Evolutionary conservation across 208 protist species (phyloP).

Genomic region (Balamuthia mandrillaris): DNA sequence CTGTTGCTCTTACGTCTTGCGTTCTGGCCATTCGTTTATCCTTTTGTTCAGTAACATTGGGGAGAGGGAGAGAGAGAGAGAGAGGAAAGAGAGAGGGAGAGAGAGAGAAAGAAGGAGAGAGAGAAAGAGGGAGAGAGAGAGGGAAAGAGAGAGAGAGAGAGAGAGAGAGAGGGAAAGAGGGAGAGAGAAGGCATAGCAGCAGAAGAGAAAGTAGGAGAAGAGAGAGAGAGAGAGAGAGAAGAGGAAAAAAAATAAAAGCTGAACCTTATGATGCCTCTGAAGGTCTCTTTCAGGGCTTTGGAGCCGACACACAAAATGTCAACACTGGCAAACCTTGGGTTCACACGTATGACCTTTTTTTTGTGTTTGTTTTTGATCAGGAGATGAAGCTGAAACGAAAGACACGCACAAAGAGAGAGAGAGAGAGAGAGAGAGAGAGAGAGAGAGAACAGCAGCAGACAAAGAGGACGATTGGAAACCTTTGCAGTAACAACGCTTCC

Average conservation of each 20-base stretch:
- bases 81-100: background rate
- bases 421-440: background rate
- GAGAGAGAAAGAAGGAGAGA: too few relatives aligned
- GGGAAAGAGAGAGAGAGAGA: too few relatives aligned
- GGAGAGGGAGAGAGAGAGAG: too few relatives aligned
- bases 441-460: background rate
- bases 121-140: too few relatives aligned
- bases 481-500: background rate
- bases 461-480: background rate
- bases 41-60: too few relatives aligned
- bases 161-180: too few relatives aligned
- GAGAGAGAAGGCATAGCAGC: too few relatives aligned
- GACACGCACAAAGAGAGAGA: background rate
- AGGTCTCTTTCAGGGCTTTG: conserved; percentile 53
- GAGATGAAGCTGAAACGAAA: background rate
- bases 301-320: conserved; percentile 64
- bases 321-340: conserved; percentile 53
- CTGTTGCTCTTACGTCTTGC: conserved; percentile 70
- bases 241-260: too few relatives aligned
- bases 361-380: background rate
- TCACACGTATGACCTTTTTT: conserved; percentile 32
- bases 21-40: too few relatives aligned
- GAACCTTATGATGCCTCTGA: conserved; percentile 58
- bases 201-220: too few relatives aligned
- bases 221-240: too few relatives aligned